Percentiles rank a stretch among this genome's conserved stretches.
These are phyloP conservation scores for Benincasa hispida DNA, from an alignment of 306 rosid species.

Conservation along the genomic window DNA sequence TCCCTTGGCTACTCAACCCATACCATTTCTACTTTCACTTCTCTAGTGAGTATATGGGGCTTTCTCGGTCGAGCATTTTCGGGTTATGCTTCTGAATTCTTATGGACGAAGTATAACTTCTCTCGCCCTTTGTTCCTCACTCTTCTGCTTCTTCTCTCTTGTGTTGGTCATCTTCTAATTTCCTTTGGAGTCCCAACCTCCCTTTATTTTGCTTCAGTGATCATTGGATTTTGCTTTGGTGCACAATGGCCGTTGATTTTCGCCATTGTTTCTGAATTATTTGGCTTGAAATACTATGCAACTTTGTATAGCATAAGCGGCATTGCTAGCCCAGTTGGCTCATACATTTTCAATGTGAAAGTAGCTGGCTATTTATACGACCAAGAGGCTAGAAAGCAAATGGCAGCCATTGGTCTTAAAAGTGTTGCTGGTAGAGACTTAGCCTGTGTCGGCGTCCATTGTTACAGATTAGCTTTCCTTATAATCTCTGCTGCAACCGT, in stretches of 20 bases:
- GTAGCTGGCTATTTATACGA: conserved; percentile 4
- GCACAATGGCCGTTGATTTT: conserved; percentile 6
- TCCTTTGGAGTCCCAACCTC: not conserved
- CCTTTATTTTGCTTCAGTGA: not conserved
- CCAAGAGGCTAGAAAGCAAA: conserved; percentile 8
- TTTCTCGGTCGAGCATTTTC: conserved; percentile 2
- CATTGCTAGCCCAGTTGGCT: not conserved
- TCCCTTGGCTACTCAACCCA: conserved; percentile 2
- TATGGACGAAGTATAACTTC: conserved; percentile 1
- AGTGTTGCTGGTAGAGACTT: not conserved
- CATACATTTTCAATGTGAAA: conserved; percentile 5
- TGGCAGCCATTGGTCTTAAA: not conserved
- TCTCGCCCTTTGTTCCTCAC: conserved; percentile 3
- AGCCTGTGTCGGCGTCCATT: not conserved
- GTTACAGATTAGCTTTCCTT: not conserved
- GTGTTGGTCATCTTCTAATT: conserved; percentile 2
- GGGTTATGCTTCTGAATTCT: conserved; percentile 5
- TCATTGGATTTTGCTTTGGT: conserved; percentile 5
- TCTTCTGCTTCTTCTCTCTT: not conserved
- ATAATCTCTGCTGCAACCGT: not conserved
- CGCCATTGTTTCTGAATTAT: conserved; percentile 6
- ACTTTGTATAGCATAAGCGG: conserved; percentile 5
- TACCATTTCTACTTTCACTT: conserved; percentile 2
- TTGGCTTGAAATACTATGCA: conserved; percentile 4
- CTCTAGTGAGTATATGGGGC: conserved; percentile 1